A percentile compares a stretch with the other conserved stretches of the same genome.
phyloP scores from a whole-genome alignment of 2,329 filamentous ascomycete species.

The Rhinocladiella mackenziei region DNA sequence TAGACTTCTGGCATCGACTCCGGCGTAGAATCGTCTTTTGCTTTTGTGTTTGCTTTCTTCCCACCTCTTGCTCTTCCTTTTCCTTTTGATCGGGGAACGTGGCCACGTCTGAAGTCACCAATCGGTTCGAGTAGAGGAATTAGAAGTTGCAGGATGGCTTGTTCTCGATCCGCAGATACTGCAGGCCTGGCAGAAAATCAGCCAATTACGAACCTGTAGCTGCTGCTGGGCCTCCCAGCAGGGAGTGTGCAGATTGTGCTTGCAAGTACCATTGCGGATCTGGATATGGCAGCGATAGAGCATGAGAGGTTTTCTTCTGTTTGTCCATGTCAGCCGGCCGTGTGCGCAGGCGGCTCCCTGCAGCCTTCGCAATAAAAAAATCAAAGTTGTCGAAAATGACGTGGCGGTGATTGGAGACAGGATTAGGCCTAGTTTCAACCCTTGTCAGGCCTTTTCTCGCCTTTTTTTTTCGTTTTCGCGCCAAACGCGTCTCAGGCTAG shows the following conservation, averaged over 20 bases:
- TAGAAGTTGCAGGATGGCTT: constrained; percentile 19
- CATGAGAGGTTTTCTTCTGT: constrained; percentile 19
- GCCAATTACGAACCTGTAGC: too few relatives aligned
- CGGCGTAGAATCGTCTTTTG: constrained; percentile 22
- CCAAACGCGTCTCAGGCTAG: too few relatives aligned
- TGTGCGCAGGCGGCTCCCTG: too few relatives aligned
- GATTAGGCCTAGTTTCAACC: too few relatives aligned
- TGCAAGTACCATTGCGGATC: constrained; percentile 22
- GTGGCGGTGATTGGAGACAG: too few relatives aligned
- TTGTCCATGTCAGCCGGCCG: constrained; percentile 19
- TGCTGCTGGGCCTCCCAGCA: too few relatives aligned
- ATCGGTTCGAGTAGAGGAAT: constrained; percentile 33
- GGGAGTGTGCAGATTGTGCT: background rate
- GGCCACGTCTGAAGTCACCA: constrained; percentile 37
- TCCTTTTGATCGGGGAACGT: constrained; percentile 40
- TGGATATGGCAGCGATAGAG: constrained; percentile 23
- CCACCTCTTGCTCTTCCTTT: constrained; percentile 17
- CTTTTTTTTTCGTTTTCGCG: too few relatives aligned
- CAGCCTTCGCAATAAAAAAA: too few relatives aligned
- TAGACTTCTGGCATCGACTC: constrained; percentile 31
- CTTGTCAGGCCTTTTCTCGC: too few relatives aligned
- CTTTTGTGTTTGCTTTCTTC: constrained; percentile 7
- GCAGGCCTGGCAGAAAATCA: constrained; percentile 15
- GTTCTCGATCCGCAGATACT: constrained; percentile 13
- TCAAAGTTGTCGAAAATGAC: too few relatives aligned